Conservation (phyloP, 2,329 filamentous ascomycete species). For the Sporothrix schenckii region DNA sequence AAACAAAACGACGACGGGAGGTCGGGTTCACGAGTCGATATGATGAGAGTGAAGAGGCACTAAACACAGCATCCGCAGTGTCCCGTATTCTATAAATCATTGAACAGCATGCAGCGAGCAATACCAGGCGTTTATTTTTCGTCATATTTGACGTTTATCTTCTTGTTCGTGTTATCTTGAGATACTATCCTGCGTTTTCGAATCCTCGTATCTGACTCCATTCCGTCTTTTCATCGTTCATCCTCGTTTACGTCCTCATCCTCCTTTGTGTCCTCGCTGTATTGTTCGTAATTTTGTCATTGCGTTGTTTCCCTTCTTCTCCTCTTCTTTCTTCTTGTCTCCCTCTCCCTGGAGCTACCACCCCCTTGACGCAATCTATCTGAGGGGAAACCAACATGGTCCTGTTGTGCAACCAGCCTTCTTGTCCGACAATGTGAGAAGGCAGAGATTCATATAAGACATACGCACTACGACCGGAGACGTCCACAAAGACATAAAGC, state of each 20-base stretch:
- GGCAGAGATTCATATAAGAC: background rate
- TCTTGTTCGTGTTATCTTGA: background rate
- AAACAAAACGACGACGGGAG: background rate
- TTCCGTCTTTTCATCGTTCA: no score
- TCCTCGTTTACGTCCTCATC: background rate
- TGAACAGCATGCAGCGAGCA: slow-evolving; percentile 12
- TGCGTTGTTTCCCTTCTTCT: background rate
- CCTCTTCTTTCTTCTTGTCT: background rate
- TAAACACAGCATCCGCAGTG: background rate
- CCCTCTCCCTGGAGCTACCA: background rate
- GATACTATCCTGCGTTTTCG: background rate
- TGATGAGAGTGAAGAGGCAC: background rate
- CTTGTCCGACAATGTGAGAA: background rate
- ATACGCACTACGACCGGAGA: background rate
- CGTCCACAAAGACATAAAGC: no score
- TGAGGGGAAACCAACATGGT: background rate
- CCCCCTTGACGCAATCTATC: background rate
- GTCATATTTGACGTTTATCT: background rate
- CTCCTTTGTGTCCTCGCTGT: slow-evolving; percentile 2
- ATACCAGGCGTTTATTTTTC: slow-evolving; percentile 13
- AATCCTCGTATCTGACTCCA: background rate
- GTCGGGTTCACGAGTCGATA: background rate
- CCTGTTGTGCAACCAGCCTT: slow-evolving; percentile 13
- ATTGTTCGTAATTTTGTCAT: background rate
- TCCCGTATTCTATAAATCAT: slow-evolving; percentile 3